phyloP scores from a whole-genome alignment of 1,284 basidiomycete species.

The Puccinia coronata region DNA sequence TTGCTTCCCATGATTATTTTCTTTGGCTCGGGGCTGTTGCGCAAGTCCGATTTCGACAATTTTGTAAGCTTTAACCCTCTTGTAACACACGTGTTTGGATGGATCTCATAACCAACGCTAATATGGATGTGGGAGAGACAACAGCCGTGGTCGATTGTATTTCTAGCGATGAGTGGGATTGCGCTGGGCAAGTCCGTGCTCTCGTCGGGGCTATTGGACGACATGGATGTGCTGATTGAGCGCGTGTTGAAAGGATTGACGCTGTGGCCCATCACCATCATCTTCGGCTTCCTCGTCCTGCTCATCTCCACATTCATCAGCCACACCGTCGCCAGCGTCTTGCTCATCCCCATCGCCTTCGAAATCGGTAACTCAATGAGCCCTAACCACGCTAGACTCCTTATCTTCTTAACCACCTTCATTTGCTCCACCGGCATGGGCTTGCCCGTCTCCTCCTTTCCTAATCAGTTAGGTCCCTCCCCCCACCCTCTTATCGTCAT shows the following conservation, averaged over 20 bases:
- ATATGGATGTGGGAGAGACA: too few species aligned
- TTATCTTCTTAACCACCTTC: constrained; percentile 84
- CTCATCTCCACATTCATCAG: constrained; percentile 89
- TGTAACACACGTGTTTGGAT: not conserved
- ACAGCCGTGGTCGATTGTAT: constrained; percentile 39
- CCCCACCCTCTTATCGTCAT: constrained; percentile 63
- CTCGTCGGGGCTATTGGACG: constrained; percentile 80
- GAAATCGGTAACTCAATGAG: constrained; percentile 79
- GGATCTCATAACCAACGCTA: not conserved
- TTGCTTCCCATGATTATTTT: constrained; percentile 90
- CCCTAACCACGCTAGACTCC: constrained; percentile 69
- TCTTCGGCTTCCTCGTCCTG: constrained; percentile 81
- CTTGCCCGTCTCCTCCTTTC: constrained; percentile 95
- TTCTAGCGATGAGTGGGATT: constrained; percentile 84
- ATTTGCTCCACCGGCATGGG: constrained; percentile 97
- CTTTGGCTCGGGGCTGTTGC: constrained; percentile 89
- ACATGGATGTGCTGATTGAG: constrained; percentile 70
- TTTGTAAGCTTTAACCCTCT: constrained; percentile 57
- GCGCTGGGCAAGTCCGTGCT: constrained; percentile 91
- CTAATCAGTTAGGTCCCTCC: constrained; percentile 70
- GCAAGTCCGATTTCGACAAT: constrained; percentile 94
- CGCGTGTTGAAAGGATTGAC: constrained; percentile 70
- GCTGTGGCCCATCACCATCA: constrained; percentile 78
- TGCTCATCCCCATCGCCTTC: constrained; percentile 92
- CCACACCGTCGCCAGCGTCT: constrained; percentile 92